phyloP scores from a whole-genome alignment of 768 basidiomycete species.

The Clitopilus hobsonii region DNA sequence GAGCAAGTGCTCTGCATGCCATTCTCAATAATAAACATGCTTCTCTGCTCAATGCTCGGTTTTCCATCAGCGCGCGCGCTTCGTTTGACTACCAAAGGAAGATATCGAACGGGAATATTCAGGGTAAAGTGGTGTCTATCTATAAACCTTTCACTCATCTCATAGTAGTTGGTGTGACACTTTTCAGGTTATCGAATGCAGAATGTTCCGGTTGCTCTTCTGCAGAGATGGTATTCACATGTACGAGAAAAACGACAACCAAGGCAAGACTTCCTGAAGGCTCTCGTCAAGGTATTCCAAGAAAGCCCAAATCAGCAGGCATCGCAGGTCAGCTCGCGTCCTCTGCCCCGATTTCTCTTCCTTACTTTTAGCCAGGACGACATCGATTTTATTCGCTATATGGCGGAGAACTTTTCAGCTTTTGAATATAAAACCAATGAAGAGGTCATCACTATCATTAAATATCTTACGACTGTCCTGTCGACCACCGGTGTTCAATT shows the following conservation, averaged over 20 bases:
- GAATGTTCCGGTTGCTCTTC: slow-evolving; percentile 63
- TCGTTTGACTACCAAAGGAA: slow-evolving; percentile 83
- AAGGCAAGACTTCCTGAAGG: slow-evolving; percentile 83
- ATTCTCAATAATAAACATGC: slow-evolving; percentile 86
- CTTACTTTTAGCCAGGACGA: slow-evolving; percentile 51
- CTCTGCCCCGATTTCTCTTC: background rate
- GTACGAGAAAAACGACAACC: slow-evolving; percentile 86
- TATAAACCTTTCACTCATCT: too few relatives aligned
- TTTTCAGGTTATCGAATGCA: slow-evolving; percentile 59
- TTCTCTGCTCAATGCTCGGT: slow-evolving; percentile 84
- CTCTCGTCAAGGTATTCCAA: slow-evolving; percentile 80
- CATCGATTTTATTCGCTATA: slow-evolving; percentile 82
- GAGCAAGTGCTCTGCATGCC: slow-evolving; percentile 77
- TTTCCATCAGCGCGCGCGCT: slow-evolving; percentile 70
- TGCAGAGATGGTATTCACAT: slow-evolving; percentile 89
- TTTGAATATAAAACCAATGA: slow-evolving; percentile 96
- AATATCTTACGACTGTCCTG: slow-evolving; percentile 66
- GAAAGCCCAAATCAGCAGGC: slow-evolving; percentile 54
- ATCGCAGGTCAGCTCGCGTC: slow-evolving; percentile 41
- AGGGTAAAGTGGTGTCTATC: slow-evolving; percentile 38
- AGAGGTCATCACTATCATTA: slow-evolving; percentile 84
- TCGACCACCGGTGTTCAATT: slow-evolving; percentile 80
- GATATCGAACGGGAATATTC: slow-evolving; percentile 39
- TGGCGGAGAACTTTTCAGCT: slow-evolving; percentile 90
- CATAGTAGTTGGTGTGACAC: too few relatives aligned